phyloP scores from a whole-genome alignment of 148 eudicot species.

The Linanthus parryae region DNA sequence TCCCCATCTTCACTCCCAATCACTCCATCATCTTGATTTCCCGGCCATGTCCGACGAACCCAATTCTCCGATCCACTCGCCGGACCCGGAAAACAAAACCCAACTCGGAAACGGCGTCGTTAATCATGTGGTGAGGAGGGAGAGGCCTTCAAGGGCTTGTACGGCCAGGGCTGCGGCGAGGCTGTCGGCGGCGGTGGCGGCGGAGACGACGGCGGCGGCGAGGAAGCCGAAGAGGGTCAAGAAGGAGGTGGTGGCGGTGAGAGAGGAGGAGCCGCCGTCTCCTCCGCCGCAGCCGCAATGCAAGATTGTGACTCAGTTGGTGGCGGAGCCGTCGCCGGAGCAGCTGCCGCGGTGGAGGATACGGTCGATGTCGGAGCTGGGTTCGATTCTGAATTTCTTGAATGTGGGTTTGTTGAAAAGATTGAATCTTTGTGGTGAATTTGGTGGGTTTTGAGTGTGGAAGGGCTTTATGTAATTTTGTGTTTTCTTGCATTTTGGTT shows the following conservation, averaged over 20 bases:
- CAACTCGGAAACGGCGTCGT: constrained; percentile 12
- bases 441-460: constrained; percentile 59
- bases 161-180: constrained; percentile 50
- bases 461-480: too few species aligned
- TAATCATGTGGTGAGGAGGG: constrained; percentile 39
- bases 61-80: constrained; percentile 51
- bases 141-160: constrained; percentile 89
- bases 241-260: constrained; percentile 33
- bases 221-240: constrained; percentile 11
- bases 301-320: constrained; percentile 60
- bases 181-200: constrained; percentile 32
- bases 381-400: constrained; percentile 77
- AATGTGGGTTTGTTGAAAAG: constrained; percentile 38
- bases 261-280: constrained; percentile 24
- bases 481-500: constrained; percentile 17
- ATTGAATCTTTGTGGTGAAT: constrained; percentile 31
- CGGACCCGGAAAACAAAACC: constrained; percentile 12
- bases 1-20: too few species aligned
- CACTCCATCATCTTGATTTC: too few species aligned
- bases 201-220: constrained; percentile 39
- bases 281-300: constrained; percentile 31
- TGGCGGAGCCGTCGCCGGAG: constrained; percentile 46
- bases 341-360: constrained; percentile 77
- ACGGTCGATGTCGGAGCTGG: constrained; percentile 93
- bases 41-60: constrained; percentile 36